These are phyloP conservation scores for Peronospora farinosa DNA, from an alignment of 352 stramenopile species.

Conservation along the genomic window DNA sequence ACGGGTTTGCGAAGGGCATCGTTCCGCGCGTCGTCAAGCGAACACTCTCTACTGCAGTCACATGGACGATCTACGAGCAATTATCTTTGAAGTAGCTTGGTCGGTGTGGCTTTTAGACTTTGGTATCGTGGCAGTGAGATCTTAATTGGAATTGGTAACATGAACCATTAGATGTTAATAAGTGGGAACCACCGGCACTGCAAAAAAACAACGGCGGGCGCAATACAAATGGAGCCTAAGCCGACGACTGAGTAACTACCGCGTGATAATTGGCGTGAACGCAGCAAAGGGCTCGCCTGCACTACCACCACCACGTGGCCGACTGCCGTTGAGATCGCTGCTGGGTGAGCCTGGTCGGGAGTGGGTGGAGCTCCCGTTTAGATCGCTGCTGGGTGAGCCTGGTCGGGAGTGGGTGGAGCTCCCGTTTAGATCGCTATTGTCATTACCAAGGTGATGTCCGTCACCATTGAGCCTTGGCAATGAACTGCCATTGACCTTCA, in stretches of 20 bases:
- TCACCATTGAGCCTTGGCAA: constrained; percentile 22
- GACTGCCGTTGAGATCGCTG: constrained; percentile 24
- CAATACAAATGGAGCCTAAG: neutral
- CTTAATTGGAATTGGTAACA: neutral
- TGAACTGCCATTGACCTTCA: constrained; percentile 24
- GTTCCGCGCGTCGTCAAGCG: constrained; percentile 92
- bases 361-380: constrained; percentile 20
- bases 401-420: constrained; percentile 10
- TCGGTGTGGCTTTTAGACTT: neutral
- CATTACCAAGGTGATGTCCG: constrained; percentile 17
- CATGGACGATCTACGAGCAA: constrained; percentile 98
- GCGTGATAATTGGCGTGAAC: constrained; percentile 84
- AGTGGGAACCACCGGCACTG: constrained; percentile 18
- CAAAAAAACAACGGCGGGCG: constrained; percentile 13
- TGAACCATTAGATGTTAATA: constrained; percentile 24
- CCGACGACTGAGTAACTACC: constrained; percentile 32
- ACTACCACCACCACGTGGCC: constrained; percentile 11
- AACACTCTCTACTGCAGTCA: constrained; percentile 96
- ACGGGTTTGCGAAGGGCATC: constrained; percentile 92
- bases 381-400: constrained; percentile 1
- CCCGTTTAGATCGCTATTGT: constrained; percentile 20
- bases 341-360: constrained; percentile 2
- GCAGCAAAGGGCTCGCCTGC: constrained; percentile 64
- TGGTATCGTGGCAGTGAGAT: neutral
- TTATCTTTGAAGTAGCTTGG: constrained; percentile 48